phyloP scores from a whole-genome alignment of 352 stramenopile genomes.

The Pythium monospermum region DNA sequence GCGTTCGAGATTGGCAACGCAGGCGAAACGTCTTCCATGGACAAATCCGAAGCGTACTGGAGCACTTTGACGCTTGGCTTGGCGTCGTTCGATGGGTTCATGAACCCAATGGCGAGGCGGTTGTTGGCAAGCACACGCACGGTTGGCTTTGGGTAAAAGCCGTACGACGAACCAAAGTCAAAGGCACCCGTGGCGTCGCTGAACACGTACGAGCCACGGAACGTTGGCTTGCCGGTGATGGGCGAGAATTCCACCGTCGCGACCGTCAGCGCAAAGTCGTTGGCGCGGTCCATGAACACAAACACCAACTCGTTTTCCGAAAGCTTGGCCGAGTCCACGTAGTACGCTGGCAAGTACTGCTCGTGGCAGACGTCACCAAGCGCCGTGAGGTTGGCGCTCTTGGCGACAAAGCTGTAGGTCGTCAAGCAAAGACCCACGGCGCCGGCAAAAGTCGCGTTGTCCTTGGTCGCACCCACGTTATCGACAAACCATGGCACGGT shows the following conservation, averaged over 20 bases:
- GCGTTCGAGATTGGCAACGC: slow-evolving; percentile 65
- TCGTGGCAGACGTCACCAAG: slow-evolving; percentile 43
- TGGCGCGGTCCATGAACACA: slow-evolving; percentile 61
- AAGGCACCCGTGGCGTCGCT: slow-evolving; percentile 48
- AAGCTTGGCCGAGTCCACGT: slow-evolving; percentile 61
- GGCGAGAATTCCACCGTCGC: slow-evolving; percentile 61
- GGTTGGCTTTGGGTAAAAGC: slow-evolving; percentile 69
- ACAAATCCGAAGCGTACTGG: slow-evolving; percentile 53
- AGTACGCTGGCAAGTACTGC: slow-evolving; percentile 59
- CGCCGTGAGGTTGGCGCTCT: slow-evolving; percentile 24
- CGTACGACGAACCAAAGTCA: slow-evolving; percentile 59
- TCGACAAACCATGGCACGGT: slow-evolving; percentile 68
- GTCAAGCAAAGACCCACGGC: slow-evolving; percentile 55
- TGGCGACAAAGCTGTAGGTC: slow-evolving; percentile 27
- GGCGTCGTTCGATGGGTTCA: slow-evolving; percentile 69
- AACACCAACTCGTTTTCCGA: slow-evolving; percentile 55
- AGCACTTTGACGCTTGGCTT: slow-evolving; percentile 75
- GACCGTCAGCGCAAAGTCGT: slow-evolving; percentile 75
- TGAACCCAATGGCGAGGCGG: slow-evolving; percentile 58
- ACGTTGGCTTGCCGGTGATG: slow-evolving; percentile 46
- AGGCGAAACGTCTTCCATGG: slow-evolving; percentile 43
- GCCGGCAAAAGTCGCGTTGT: slow-evolving; percentile 35
- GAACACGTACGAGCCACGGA: slow-evolving; percentile 69
- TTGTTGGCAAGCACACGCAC: slow-evolving; percentile 46
- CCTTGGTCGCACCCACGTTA: slow-evolving; percentile 35